A percentile compares a stretch with the other conserved stretches of the same genome.
phyloP scores from a whole-genome alignment of 129 eudicot genomes.

The Flaveria trinervia region DNA sequence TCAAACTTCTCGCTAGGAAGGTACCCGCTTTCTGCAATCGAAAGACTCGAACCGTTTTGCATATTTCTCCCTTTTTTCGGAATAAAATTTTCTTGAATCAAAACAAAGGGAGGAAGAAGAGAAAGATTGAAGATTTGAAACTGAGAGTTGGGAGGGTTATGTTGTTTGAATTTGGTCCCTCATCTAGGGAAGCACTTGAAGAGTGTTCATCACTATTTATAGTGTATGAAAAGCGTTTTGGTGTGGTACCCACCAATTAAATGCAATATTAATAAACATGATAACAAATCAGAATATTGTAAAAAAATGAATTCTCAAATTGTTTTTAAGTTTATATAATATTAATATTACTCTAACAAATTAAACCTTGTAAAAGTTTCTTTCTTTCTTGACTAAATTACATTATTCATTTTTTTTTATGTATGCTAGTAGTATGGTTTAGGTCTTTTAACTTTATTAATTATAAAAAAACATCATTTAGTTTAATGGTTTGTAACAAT shows the following conservation, averaged over 20 bases:
- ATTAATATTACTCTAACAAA: neutral
- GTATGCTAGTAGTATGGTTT: too few relatives aligned
- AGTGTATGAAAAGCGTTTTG: conserved; percentile 24
- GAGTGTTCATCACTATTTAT: conserved; percentile 30
- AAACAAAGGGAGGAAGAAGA: neutral
- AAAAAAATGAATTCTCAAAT: neutral
- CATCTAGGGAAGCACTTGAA: conserved; percentile 12
- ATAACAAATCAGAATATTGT: neutral
- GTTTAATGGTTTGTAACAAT: too few relatives aligned
- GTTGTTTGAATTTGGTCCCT: conserved; percentile 17
- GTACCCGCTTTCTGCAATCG: conserved; percentile 25
- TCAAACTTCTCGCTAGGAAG: conserved; percentile 33
- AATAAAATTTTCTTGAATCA: neutral
- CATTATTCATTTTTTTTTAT: too few relatives aligned
- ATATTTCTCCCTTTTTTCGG: neutral
- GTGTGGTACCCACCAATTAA: conserved; percentile 19
- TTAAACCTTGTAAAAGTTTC: neutral
- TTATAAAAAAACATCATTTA: too few relatives aligned
- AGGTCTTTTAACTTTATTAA: too few relatives aligned
- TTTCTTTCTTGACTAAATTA: too few relatives aligned
- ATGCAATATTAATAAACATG: neutral
- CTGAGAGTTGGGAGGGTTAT: conserved; percentile 2
- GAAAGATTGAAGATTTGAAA: neutral
- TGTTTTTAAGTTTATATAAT: neutral
- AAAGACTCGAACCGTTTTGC: conserved; percentile 23